phyloP scores from a whole-genome alignment of 2,329 filamentous ascomycete species.

The Phoma herbarum region DNA sequence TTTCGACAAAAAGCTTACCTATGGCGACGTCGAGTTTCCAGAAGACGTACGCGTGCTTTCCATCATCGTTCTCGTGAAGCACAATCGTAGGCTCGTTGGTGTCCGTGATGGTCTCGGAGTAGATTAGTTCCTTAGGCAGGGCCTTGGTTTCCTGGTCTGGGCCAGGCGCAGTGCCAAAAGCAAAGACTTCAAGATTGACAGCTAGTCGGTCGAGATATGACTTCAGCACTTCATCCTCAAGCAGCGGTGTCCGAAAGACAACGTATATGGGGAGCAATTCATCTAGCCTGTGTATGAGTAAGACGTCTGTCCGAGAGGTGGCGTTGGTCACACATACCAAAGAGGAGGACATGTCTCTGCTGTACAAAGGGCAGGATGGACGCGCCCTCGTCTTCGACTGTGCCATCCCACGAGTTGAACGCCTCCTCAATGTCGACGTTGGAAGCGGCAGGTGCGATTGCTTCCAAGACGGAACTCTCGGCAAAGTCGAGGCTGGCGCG shows the following conservation, averaged over 20 bases:
- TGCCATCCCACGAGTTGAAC: constrained; percentile 57
- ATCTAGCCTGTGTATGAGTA: constrained; percentile 69
- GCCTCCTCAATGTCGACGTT: constrained; percentile 49
- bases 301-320: constrained; percentile 55
- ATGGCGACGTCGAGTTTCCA: constrained; percentile 53
- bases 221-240: constrained; percentile 65
- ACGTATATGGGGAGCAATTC: constrained; percentile 75
- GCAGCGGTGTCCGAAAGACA: constrained; percentile 70
- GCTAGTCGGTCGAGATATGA: constrained; percentile 69
- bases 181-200: constrained; percentile 72
- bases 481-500: constrained; percentile 50
- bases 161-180: constrained; percentile 61
- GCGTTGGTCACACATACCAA: constrained; percentile 65
- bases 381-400: constrained; percentile 55
- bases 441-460: constrained; percentile 50
- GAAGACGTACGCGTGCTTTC: constrained; percentile 46
- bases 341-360: constrained; percentile 72
- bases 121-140: constrained; percentile 65
- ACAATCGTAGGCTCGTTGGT: constrained; percentile 44
- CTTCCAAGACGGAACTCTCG: constrained; percentile 51
- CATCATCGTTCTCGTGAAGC: constrained; percentile 36
- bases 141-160: constrained; percentile 51
- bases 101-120: constrained; percentile 54
- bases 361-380: constrained; percentile 65
- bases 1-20: constrained; percentile 28